These are phyloP conservation scores for Lipomyces lipofer DNA, from an alignment of 805 yeast species.

Conservation along the genomic window DNA sequence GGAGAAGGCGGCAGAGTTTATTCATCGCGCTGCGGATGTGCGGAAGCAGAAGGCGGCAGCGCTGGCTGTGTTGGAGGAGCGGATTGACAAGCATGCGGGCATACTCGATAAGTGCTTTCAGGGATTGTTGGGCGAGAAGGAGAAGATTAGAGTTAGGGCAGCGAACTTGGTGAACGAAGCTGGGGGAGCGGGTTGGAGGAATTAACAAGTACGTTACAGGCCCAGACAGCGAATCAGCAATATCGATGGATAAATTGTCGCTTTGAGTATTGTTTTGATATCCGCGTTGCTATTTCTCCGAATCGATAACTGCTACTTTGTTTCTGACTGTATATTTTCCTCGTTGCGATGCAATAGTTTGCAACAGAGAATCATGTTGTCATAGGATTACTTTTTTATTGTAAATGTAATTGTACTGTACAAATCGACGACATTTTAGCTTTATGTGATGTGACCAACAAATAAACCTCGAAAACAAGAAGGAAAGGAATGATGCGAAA, in stretches of 20 bases:
- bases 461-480: too few species aligned
- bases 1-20: constrained; percentile 13
- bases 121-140: constrained; percentile 9
- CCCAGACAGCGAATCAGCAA: too few species aligned
- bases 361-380: constrained; percentile 5
- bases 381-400: constrained; percentile 13
- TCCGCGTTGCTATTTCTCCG: too few species aligned
- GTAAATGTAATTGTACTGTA: constrained; percentile 27
- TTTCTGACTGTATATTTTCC: background rate
- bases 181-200: background rate
- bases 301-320: too few species aligned
- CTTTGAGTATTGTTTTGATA: too few species aligned
- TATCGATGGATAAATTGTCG: too few species aligned
- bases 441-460: constrained; percentile 2
- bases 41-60: constrained; percentile 15
- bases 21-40: constrained; percentile 2
- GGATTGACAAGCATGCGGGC: constrained; percentile 14
- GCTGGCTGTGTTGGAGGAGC: constrained; percentile 12
- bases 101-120: background rate
- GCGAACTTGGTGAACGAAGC: constrained; percentile 5
- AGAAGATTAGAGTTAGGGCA: constrained; percentile 11
- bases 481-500: background rate
- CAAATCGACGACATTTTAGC: constrained; percentile 11
- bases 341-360: background rate
- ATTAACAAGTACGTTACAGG: too few species aligned